A percentile compares a stretch with the other conserved stretches of the same genome.
Conservation (phyloP, 225 moss, liverwort and hornwort genomes). For the Physcomitrium patens region DNA sequence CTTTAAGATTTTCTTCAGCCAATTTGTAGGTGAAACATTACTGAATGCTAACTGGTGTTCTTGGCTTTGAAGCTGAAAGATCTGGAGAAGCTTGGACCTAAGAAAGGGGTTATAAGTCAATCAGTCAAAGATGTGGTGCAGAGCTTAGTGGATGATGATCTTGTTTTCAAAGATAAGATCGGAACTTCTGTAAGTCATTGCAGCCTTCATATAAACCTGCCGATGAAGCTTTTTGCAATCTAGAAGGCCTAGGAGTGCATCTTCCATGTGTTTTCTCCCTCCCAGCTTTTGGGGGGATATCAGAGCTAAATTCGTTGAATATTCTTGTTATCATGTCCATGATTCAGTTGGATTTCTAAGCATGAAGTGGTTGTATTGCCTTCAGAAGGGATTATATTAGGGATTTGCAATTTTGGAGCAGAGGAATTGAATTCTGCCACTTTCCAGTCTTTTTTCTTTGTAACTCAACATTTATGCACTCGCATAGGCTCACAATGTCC, state of each 20-base stretch:
- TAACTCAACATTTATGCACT: constrained; percentile 1
- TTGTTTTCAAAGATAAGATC: constrained; percentile 89
- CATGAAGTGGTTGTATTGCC: constrained; percentile 9
- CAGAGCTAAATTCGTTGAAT: neutral
- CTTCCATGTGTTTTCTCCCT: neutral
- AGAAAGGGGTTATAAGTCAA: constrained; percentile 91
- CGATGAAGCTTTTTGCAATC: neutral
- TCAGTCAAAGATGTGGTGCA: constrained; percentile 90
- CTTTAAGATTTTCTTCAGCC: neutral
- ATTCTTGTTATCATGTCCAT: neutral
- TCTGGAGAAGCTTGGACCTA: constrained; percentile 88
- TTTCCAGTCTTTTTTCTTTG: neutral
- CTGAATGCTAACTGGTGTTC: constrained; percentile 27
- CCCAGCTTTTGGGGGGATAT: neutral
- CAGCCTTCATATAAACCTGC: constrained; percentile 5
- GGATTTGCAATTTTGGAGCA: constrained; percentile 5
- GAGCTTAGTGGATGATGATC: constrained; percentile 86
- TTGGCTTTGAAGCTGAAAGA: constrained; percentile 74
- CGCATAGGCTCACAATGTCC: neutral
- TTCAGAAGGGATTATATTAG: neutral
- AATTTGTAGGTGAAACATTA: neutral
- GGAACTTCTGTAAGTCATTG: constrained; percentile 76
- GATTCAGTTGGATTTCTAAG: constrained; percentile 8
- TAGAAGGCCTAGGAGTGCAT: neutral
- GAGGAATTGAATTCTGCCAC: neutral